Evolutionary conservation across 371 early-diverging fungal genomes (phyloP).

Genomic region (Syncephalastrum racemosum): DNA sequence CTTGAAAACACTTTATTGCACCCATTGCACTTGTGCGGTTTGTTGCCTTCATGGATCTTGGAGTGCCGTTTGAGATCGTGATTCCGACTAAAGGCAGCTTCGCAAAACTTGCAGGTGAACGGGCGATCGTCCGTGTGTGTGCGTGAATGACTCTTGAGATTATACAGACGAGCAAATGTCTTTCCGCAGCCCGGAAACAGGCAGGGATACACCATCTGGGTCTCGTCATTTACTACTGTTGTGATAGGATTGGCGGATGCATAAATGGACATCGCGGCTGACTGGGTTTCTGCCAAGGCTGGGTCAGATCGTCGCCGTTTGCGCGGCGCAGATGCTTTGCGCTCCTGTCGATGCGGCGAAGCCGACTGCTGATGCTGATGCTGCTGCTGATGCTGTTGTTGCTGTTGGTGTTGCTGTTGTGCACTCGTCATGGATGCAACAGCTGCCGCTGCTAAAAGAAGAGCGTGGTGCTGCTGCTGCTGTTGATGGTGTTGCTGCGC

Average conservation of each 20-base stretch:
- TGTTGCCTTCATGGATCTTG: conserved; percentile 74
- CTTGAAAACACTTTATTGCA: conserved; percentile 70
- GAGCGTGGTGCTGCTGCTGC: conserved; percentile 9
- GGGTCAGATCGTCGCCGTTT: conserved; percentile 25
- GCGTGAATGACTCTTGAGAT: conserved; percentile 69
- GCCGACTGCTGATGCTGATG: conserved; percentile 5
- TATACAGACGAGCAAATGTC: conserved; percentile 68
- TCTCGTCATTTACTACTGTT: conserved; percentile 23
- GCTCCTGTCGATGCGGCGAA: conserved; percentile 2
- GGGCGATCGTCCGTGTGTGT: conserved; percentile 75
- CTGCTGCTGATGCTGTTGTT: not conserved
- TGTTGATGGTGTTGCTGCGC: conserved; percentile 10
- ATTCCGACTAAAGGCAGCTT: conserved; percentile 72
- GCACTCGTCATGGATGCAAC: conserved; percentile 9
- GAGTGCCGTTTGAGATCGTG: conserved; percentile 81
- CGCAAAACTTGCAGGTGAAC: conserved; percentile 68
- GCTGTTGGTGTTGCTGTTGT: conserved; percentile 2
- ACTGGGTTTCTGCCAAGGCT: conserved; percentile 29
- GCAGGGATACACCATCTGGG: conserved; percentile 46
- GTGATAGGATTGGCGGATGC: conserved; percentile 32
- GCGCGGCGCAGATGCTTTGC: conserved; percentile 15
- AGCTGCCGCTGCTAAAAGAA: conserved; percentile 8
- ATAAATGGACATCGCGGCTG: conserved; percentile 30
- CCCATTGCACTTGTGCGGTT: conserved; percentile 73
- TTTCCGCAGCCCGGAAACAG: conserved; percentile 62